Evolutionary conservation across 306 rosid genomes (phyloP), one percentile per base, ranked within the genome.

Genomic region (Sesbania bispinosa): DNA sequence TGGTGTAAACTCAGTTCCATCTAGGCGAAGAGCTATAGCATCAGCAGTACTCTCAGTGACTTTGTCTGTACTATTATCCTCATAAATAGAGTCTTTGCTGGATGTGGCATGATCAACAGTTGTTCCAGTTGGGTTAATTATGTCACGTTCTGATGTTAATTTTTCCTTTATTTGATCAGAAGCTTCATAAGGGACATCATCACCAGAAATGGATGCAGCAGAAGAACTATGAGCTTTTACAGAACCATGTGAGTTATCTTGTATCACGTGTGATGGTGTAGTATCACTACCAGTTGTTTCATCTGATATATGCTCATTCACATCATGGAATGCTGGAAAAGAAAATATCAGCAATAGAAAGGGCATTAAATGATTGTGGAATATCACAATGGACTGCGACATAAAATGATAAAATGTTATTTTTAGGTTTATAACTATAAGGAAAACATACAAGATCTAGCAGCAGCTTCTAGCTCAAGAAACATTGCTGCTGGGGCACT

Each of bases 391-490:
- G 47, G 21, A 42, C 26, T 7, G 14, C 1, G 2, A 59, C 29
- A 82, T 45, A 19, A 64, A 53, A 62, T 46, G 45, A 59, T 5
- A 26, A 21, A 69, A 27, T 10, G 23, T 21, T 2, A 50, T 58
- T 55, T 69, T 57, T 10, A 62, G 41, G 61, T 71, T 71, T 51
- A 35, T 52, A 77, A 35, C n/a, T n/a, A n/a, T n/a, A n/a, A 69
- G 74, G 63, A 73, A 82, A 78, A 83, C 89, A 68, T 85, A 94
- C 98, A 84, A 30, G 89, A 85, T 78, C 98, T 86, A 75, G 84
- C 98, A 76, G 97, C 90, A 75, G 97, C 97, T 87, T 94, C 98
- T 36, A 94, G 94, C 89, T 94, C 98, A 52, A 94, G 95, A 84
- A 90, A 90, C 9, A 80, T 84, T 35, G 96, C 98, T 45, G 81